Conservation (phyloP, 2,329 filamentous ascomycete species). For the Cryphonectria radicalis region DNA sequence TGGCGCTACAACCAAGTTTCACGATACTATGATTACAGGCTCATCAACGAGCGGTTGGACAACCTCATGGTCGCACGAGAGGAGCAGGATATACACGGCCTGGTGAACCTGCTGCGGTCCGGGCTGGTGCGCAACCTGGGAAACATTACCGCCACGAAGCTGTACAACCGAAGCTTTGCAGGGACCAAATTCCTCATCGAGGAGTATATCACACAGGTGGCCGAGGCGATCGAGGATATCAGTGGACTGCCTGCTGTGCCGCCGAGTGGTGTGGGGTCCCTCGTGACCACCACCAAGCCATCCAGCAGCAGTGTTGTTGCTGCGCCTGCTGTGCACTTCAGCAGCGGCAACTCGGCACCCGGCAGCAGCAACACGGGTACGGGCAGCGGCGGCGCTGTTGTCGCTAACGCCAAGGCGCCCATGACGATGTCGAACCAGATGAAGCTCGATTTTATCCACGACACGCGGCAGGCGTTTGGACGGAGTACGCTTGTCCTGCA, state of each 20-base stretch:
- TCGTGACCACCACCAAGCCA: conserved; percentile 1
- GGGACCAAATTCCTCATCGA: conserved; percentile 91
- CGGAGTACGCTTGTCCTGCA: conserved; percentile 84
- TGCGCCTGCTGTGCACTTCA: conserved; percentile 27
- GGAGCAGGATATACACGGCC: conserved; percentile 66
- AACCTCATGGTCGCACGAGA: conserved; percentile 53
- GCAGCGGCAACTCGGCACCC: conserved; percentile 24
- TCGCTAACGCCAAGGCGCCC: conserved; percentile 19
- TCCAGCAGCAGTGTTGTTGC: neutral
- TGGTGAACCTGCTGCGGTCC: conserved; percentile 81
- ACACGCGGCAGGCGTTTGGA: conserved; percentile 86
- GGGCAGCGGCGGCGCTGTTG: conserved; percentile 2
- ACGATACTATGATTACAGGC: conserved; percentile 82
- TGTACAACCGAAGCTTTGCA: conserved; percentile 84
- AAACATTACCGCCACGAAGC: conserved; percentile 79
- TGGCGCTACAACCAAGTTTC: conserved; percentile 85
- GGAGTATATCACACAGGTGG: conserved; percentile 84
- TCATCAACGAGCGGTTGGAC: conserved; percentile 78
- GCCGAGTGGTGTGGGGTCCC: conserved; percentile 20
- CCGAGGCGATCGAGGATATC: conserved; percentile 79
- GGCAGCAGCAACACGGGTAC: conserved; percentile 19
- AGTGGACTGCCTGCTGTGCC: conserved; percentile 57
- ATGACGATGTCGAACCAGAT: conserved; percentile 36
- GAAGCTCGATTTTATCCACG: conserved; percentile 85
- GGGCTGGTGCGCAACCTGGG: conserved; percentile 84